phyloP scores from a whole-genome alignment of 2,329 filamentous ascomycete genomes.

The Penicillium sp. region DNA sequence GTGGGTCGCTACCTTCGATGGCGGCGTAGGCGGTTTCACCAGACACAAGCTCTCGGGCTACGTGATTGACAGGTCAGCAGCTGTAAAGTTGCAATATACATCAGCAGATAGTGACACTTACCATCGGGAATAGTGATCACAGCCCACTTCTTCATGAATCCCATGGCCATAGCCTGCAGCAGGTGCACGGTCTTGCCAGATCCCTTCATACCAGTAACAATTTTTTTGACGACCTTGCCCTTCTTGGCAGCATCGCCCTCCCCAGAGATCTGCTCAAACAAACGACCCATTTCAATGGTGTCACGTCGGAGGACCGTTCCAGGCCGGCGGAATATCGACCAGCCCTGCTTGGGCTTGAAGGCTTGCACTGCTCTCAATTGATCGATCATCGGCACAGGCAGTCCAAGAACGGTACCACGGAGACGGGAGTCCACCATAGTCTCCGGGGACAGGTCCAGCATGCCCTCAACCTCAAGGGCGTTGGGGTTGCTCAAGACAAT shows the following conservation, averaged over 20 bases:
- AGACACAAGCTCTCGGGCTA: constrained; percentile 77
- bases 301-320: constrained; percentile 75
- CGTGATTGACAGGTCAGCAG: constrained; percentile 15
- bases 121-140: constrained; percentile 88
- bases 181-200: constrained; percentile 85
- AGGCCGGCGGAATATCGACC: constrained; percentile 80
- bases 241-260: constrained; percentile 29
- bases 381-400: constrained; percentile 71
- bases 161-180: constrained; percentile 79
- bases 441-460: constrained; percentile 59
- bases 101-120: constrained; percentile 41
- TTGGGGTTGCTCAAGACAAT: constrained; percentile 94
- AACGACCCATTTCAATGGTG: constrained; percentile 66
- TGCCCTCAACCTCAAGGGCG: constrained; percentile 70
- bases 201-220: constrained; percentile 70
- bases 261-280: constrained; percentile 57
- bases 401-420: constrained; percentile 64
- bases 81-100: background rate
- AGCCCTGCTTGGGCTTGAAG: constrained; percentile 87
- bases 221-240: constrained; percentile 49
- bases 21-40: constrained; percentile 77
- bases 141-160: constrained; percentile 78
- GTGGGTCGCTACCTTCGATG: constrained; percentile 53
- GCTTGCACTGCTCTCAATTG: constrained; percentile 78
- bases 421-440: constrained; percentile 55